Percentiles rank a stretch among this genome's conserved stretches.
Evolutionary conservation across 2,329 filamentous ascomycete genomes (phyloP).

Genomic region (Septoria linicola): DNA sequence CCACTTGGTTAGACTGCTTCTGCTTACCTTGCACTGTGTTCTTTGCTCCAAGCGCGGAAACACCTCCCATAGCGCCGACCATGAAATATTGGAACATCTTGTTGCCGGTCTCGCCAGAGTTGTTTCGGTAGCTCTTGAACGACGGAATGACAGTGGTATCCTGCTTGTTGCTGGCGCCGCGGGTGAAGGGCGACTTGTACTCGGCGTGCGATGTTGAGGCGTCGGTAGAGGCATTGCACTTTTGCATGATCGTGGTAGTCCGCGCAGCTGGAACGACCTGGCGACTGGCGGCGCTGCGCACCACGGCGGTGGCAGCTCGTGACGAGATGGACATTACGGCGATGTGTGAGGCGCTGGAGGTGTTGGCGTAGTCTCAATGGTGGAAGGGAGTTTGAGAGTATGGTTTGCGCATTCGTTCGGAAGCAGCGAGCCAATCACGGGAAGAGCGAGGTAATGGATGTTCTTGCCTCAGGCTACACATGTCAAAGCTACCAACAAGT

Average conservation of each 20-base stretch:
- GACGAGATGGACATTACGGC: conserved; percentile 52
- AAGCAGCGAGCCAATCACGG: neutral
- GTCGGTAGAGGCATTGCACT: conserved; percentile 39
- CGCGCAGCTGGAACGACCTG: conserved; percentile 49
- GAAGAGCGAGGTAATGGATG: neutral
- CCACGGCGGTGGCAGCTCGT: conserved; percentile 47
- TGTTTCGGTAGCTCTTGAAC: conserved; percentile 83
- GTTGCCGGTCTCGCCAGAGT: conserved; percentile 66
- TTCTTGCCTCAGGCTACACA: neutral
- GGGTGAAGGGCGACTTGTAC: conserved; percentile 58
- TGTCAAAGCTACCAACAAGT: neutral
- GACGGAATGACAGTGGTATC: conserved; percentile 74
- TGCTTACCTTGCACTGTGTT: conserved; percentile 90
- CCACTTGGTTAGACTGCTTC: neutral
- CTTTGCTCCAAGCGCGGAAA: conserved; percentile 92
- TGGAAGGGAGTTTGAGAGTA: conserved; percentile 15
- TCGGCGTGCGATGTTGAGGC: conserved; percentile 42
- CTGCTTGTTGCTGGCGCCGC: conserved; percentile 37
- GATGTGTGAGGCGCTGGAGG: conserved; percentile 29
- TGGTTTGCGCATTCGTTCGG: conserved; percentile 5
- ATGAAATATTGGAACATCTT: conserved; percentile 97
- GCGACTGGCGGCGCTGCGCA: conserved; percentile 47
- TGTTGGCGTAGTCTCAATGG: conserved; percentile 25
- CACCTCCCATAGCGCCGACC: conserved; percentile 90
- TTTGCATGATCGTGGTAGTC: conserved; percentile 45